Percentiles rank a stretch among this genome's conserved stretches.
These are phyloP conservation scores for Aspergillus sergii DNA, from an alignment of 2,329 filamentous ascomycete species.

Conservation along the genomic window DNA sequence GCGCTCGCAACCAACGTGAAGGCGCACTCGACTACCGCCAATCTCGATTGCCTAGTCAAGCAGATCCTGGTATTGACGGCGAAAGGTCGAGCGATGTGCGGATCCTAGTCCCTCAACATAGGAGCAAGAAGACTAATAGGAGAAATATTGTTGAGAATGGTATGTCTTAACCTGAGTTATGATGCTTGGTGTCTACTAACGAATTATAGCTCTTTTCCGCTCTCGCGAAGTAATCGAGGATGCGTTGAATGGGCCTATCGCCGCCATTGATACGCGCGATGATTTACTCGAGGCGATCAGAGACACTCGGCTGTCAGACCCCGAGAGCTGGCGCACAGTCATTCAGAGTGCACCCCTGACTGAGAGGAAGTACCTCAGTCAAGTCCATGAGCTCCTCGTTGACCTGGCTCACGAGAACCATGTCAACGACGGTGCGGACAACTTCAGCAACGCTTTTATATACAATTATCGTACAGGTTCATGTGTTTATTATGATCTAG, in stretches of 20 bases:
- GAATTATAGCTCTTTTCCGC: slow-evolving; percentile 50
- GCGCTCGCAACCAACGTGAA: slow-evolving; percentile 71
- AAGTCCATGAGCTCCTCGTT: slow-evolving; percentile 76
- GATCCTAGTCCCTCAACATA: slow-evolving; percentile 79
- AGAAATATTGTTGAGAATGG: slow-evolving; percentile 83
- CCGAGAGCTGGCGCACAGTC: slow-evolving; percentile 79
- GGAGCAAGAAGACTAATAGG: slow-evolving; percentile 89
- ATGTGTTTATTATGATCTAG: slow-evolving; percentile 84
- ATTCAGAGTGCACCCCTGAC: slow-evolving; percentile 76
- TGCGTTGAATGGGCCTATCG: slow-evolving; percentile 76
- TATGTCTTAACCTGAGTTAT: slow-evolving; percentile 50
- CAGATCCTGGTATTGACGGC: slow-evolving; percentile 36
- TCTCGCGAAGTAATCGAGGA: slow-evolving; percentile 66
- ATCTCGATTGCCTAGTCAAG: slow-evolving; percentile 44
- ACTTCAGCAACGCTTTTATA: slow-evolving; percentile 74
- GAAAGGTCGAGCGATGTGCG: slow-evolving; percentile 73
- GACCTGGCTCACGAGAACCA: slow-evolving; percentile 58
- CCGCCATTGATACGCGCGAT: slow-evolving; percentile 86
- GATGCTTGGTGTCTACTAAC: slow-evolving; percentile 15
- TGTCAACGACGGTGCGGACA: slow-evolving; percentile 51
- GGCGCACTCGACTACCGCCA: slow-evolving; percentile 45
- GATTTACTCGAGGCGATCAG: slow-evolving; percentile 76
- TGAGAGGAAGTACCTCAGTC: slow-evolving; percentile 79
- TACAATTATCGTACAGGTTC: slow-evolving; percentile 88
- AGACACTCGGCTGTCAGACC: slow-evolving; percentile 73